Evolutionary conservation across 192 early-diverging fungal genomes (phyloP), one percentile per base, ranked within the genome.

Genomic region (Backusella liffmaniae): DNA sequence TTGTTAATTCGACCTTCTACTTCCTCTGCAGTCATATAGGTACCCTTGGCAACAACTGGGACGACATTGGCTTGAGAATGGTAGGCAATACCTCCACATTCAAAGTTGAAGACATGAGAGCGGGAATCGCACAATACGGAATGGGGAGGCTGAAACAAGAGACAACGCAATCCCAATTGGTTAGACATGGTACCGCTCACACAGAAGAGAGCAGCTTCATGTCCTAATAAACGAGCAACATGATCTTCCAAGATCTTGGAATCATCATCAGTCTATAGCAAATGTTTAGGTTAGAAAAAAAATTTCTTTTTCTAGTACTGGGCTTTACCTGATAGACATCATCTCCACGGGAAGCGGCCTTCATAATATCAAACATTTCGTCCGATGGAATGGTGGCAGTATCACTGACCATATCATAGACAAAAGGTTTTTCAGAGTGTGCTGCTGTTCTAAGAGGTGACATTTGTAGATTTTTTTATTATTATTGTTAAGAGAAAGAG

Each of bases 191-290:
- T 96, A 9, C 92, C 95, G 4, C 90, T 90, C 0, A 89, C 83
- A 67, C 92, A 92, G 78, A 97, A 97, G 16, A 97, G 81, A 26
- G 91, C 93, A 2, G 92, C 90, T 78, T 95, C 90, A 49, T 97
- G 89, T 23, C 92, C 91, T 66, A 91, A 88, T n/a, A 97, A 82
- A 30, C 80, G 69, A 12, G 94, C 91, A 0, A 94, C 87, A 42
- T 85, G 82, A 2, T 76, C 49, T 71, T 98, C 92, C 1, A 98
- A 87, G 21, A 44, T 10, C 34, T 71, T 71, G 26, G 36, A 23
- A 41, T 69, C 67, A 69, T 69, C 67, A 69, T 69, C 67, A 21
- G 35, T 39, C 67, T 69, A 41, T 39, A 69, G 30, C 2, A 32
- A 32, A 32, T 32, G 32, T 32, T 32, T 32, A 0, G 32, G 32